Conservation (phyloP, 805 yeast genomes). For the Yarrowia divulgata region DNA sequence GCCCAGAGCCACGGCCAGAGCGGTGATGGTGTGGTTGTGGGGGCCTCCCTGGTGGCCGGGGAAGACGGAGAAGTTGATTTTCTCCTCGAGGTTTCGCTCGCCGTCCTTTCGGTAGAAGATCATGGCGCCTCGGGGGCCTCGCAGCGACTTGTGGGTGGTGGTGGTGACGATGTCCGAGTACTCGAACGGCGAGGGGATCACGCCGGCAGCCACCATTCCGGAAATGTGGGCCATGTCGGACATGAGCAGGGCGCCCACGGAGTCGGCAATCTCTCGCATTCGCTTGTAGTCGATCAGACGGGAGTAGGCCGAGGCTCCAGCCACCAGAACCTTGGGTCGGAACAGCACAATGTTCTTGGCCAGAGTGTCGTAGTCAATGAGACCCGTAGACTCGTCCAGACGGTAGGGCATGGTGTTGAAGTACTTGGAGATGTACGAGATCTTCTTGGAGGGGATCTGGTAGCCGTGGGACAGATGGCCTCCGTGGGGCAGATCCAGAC, state of each 20-base stretch:
- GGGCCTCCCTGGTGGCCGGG: slow-evolving; percentile 99
- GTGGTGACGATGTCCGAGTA: slow-evolving; percentile 96
- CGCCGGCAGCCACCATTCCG: slow-evolving; percentile 94
- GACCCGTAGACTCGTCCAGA: slow-evolving; percentile 81
- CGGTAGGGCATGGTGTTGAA: slow-evolving; percentile 98
- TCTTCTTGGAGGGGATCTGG: slow-evolving; percentile 88
- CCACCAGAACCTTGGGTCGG: slow-evolving; percentile 94
- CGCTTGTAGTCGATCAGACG: slow-evolving; percentile 87
- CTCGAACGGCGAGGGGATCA: slow-evolving; percentile 90
- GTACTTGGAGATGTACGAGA: slow-evolving; percentile 89
- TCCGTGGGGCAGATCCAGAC: slow-evolving; percentile 96
- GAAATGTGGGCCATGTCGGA: slow-evolving; percentile 98
- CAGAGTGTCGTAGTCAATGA: slow-evolving; percentile 89
- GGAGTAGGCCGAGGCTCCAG: slow-evolving; percentile 97
- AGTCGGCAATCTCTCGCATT: slow-evolving; percentile 90
- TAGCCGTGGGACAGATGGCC: slow-evolving; percentile 98
- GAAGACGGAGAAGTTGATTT: slow-evolving; percentile 95
- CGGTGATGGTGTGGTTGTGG: slow-evolving; percentile 96
- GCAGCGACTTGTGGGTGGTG: slow-evolving; percentile 94
- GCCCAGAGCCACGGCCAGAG: slow-evolving; percentile 91
- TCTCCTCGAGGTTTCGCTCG: slow-evolving; percentile 87
- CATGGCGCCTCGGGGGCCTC: slow-evolving; percentile 99
- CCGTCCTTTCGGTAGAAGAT: slow-evolving; percentile 97
- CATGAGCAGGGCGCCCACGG: slow-evolving; percentile 89
- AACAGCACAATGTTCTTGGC: slow-evolving; percentile 81